Evolutionary conservation across 257 asterid genomes (phyloP), one percentile per base, ranked within the genome.

Genomic region (Capsicum pubescens): DNA sequence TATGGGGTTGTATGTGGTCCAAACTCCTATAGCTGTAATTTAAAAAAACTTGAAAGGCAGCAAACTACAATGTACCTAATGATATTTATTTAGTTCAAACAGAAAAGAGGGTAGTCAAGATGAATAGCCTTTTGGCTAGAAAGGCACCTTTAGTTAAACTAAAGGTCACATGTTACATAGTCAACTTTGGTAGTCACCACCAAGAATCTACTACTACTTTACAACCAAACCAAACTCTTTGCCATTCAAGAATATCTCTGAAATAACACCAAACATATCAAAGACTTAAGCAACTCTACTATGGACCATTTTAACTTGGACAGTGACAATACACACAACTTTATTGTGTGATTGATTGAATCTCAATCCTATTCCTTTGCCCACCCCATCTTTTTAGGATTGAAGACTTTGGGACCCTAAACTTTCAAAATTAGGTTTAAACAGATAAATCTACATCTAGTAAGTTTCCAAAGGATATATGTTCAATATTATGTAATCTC

Each of bases 391-490:
- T 54, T 77, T 26, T 16, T 54, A 14, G 64, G 81, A 7, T 54
- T 77, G 50, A 77, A 54, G 12, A 32, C 50, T 54, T 77, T 77
- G 3, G 48, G 63, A 14, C 63, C 81, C 48, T 26, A 21, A 44
- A 26, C 21, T 52, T 76, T 76, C 64, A 54, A 54, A 15, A 26
- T 54, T 76, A 7, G 44, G 82, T 54, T 77, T 77, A 54, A 54
- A 79, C 46, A 87, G 71, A 80, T 81, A 89, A 87, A 87, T 79
- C 39, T 84, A 61, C 12, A 72, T 80, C 84, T 87, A 83, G 81
- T 50, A 77, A 77, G 32, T 54, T 77, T 17, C 82, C 21, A 54
- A 77, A 35, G n/a, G 69, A 61, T 57, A 60, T 74, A 42, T 81
- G 85, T 56, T 85, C 52, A 50, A 50, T 79, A 35, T n/a, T n/a